These are phyloP conservation scores for Anastatica hierochuntica DNA, from an alignment of 345 rosid species.

Conservation along the genomic window DNA sequence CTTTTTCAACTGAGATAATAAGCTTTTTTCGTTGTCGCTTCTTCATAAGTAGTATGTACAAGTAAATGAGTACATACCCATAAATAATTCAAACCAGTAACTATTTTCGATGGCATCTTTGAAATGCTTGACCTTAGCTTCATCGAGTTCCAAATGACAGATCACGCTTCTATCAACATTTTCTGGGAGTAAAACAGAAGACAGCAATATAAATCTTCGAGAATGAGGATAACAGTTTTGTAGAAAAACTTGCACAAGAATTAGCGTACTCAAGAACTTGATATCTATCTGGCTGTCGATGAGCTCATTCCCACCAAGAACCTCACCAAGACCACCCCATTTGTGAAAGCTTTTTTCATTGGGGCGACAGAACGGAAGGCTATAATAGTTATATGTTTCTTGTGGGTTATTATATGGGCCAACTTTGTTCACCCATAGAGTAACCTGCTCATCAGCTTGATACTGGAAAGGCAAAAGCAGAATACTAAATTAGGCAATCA, in stretches of 20 bases:
- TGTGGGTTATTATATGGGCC: constrained; percentile 97
- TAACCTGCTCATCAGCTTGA: constrained; percentile 58
- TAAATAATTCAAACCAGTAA: constrained; percentile 90
- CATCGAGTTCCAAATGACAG: constrained; percentile 61
- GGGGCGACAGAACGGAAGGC: constrained; percentile 81
- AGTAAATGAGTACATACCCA: constrained; percentile 53
- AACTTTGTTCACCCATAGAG: constrained; percentile 91
- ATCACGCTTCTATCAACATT: constrained; percentile 52
- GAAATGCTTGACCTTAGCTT: constrained; percentile 65
- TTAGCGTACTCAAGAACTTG: constrained; percentile 62
- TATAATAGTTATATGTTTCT: constrained; percentile 91
- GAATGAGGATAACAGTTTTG: neutral
- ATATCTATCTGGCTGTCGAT: constrained; percentile 81
- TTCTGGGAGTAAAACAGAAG: constrained; percentile 34
- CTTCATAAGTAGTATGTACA: constrained; percentile 4
- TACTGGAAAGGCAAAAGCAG: constrained; percentile 37
- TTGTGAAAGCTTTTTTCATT: constrained; percentile 46
- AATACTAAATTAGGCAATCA: neutral
- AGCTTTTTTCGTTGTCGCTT: neutral
- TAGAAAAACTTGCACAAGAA: neutral
- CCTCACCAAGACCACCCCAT: constrained; percentile 99
- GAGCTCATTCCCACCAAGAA: constrained; percentile 95
- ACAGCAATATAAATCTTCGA: neutral
- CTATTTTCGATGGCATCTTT: constrained; percentile 86
- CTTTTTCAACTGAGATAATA: neutral